A percentile compares a stretch with the other conserved stretches of the same genome.
phyloP scores from a whole-genome alignment of 345 rosid species.

The Ceriops decandra region DNA sequence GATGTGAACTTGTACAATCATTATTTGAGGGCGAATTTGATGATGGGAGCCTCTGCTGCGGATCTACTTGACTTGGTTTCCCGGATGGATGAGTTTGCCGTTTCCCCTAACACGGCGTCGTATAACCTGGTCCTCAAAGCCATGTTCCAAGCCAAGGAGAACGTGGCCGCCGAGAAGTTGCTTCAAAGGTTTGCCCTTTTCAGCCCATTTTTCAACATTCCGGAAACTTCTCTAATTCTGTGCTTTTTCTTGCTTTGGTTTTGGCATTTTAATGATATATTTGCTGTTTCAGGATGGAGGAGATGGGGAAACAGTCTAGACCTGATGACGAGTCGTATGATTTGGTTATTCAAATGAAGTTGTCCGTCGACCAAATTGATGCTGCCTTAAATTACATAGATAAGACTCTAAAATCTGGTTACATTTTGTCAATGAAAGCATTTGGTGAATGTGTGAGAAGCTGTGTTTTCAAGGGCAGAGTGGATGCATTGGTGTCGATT shows the following conservation, averaged over 20 bases:
- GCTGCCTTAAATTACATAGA: constrained; percentile 66
- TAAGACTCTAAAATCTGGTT: constrained; percentile 53
- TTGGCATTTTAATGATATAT: constrained; percentile 12
- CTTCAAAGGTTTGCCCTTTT: constrained; percentile 56
- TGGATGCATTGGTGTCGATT: constrained; percentile 62
- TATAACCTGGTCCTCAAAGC: constrained; percentile 78
- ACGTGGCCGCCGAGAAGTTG: constrained; percentile 70
- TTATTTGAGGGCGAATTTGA: constrained; percentile 76
- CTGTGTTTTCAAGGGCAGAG: constrained; percentile 52
- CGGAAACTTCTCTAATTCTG: neutral
- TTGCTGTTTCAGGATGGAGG: constrained; percentile 70
- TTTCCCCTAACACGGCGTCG: constrained; percentile 72
- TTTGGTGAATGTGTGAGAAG: constrained; percentile 54
- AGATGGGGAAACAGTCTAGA: constrained; percentile 58
- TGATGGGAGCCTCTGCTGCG: constrained; percentile 52
- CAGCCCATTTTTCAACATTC: neutral
- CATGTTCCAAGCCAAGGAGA: constrained; percentile 57
- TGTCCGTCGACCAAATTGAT: constrained; percentile 41
- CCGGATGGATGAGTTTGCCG: constrained; percentile 58
- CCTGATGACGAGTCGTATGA: constrained; percentile 85
- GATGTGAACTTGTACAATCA: constrained; percentile 66
- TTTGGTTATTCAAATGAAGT: constrained; percentile 62
- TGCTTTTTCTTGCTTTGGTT: neutral
- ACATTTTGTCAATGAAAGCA: constrained; percentile 46
- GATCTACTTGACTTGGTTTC: constrained; percentile 71